Evolutionary conservation across 1,139 yeast genomes (phyloP).

Genomic region (Komagataea norvegica): DNA sequence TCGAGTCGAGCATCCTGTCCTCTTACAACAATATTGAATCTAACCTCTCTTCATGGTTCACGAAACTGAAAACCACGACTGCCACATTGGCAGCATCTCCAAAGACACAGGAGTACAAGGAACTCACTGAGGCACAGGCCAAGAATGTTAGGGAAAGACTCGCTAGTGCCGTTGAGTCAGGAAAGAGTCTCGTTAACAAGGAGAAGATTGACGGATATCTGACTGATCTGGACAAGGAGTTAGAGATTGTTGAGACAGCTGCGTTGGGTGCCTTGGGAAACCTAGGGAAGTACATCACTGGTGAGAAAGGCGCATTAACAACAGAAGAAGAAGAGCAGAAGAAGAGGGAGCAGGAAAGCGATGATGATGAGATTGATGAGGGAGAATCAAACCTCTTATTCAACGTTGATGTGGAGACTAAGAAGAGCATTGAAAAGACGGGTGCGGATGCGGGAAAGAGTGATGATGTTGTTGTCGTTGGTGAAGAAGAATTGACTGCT

Average conservation of each 20-base stretch:
- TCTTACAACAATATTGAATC: conserved; percentile 2
- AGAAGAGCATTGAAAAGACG: conserved; percentile 40
- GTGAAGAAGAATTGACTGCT: conserved; percentile 4
- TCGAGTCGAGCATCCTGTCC: background rate
- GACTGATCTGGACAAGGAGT: conserved; percentile 60
- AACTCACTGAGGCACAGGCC: conserved; percentile 1
- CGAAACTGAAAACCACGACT: conserved; percentile 2
- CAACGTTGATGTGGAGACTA: conserved; percentile 29
- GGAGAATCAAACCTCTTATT: conserved; percentile 39
- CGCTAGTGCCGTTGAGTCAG: background rate
- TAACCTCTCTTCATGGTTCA: conserved; percentile 2
- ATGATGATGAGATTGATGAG: conserved; percentile 30
- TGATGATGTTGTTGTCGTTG: conserved; percentile 11
- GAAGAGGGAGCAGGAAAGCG: conserved; percentile 28
- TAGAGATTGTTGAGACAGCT: conserved; percentile 64
- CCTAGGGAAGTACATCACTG: too few species aligned
- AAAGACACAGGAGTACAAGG: background rate
- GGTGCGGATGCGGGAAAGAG: conserved; percentile 46
- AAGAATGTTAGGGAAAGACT: background rate
- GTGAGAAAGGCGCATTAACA: too few species aligned
- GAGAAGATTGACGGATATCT: conserved; percentile 52
- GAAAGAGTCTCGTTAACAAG: conserved; percentile 14
- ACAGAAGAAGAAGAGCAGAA: conserved; percentile 19
- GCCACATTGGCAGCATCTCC: background rate
- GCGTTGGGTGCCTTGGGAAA: too few species aligned